Percentiles rank a stretch among this genome's conserved stretches.
Evolutionary conservation across 805 yeast genomes (phyloP).

Genomic region (Wickerhamiella sergipiensis): DNA sequence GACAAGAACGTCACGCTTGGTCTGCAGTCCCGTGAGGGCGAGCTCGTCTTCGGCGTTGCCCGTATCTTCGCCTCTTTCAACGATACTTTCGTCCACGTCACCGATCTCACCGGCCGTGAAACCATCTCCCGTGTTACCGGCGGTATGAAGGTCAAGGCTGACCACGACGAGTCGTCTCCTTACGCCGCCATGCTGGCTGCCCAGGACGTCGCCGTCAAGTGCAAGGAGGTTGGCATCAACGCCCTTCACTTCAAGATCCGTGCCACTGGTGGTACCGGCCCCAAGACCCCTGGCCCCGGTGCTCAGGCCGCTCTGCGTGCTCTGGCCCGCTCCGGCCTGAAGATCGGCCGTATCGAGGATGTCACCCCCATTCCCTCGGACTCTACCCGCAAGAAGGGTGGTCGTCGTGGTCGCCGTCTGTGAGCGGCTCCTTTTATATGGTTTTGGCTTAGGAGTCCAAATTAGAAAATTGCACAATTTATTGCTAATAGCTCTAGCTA

Average conservation of each 20-base stretch:
- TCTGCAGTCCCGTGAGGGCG: constrained; percentile 88
- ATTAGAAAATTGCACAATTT: constrained; percentile 1
- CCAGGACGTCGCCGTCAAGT: constrained; percentile 96
- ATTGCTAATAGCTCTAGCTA: constrained; percentile 1
- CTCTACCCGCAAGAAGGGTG: constrained; percentile 99
- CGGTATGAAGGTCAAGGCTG: constrained; percentile 99
- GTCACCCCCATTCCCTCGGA: constrained; percentile 99
- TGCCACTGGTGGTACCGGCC: constrained; percentile 99
- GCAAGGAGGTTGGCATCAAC: constrained; percentile 99
- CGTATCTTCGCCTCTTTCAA: constrained; percentile 99
- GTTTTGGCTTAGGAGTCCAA: neutral
- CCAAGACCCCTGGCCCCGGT: constrained; percentile 99
- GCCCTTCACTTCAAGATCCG: constrained; percentile 99
- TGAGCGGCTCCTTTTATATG: constrained; percentile 21
- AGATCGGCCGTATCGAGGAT: constrained; percentile 99
- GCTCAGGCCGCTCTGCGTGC: constrained; percentile 99
- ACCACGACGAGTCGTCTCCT: constrained; percentile 99
- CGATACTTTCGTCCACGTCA: constrained; percentile 99
- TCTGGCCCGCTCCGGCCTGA: constrained; percentile 98
- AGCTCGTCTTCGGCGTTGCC: constrained; percentile 99
- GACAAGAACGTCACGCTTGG: constrained; percentile 40
- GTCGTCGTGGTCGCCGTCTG: constrained; percentile 99
- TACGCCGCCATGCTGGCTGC: constrained; percentile 99
- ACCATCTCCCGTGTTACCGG: constrained; percentile 99
- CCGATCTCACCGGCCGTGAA: constrained; percentile 99